Evolutionary conservation across 805 yeast species (phyloP).

Genomic region (Kodamaea neixiangensis): DNA sequence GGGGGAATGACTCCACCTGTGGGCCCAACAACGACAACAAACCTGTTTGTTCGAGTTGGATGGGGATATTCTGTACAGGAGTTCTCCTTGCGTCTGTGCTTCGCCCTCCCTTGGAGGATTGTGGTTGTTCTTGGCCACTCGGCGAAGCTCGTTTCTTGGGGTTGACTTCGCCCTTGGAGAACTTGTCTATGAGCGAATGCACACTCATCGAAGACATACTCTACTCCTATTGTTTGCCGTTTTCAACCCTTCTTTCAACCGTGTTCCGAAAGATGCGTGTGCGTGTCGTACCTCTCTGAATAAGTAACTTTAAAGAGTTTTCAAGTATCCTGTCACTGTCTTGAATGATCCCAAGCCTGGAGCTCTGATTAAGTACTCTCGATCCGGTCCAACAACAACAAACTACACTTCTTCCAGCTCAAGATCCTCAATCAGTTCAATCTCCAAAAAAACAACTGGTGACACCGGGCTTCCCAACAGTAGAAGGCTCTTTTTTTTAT

Average conservation of each 20-base stretch:
- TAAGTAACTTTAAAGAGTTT: too few relatives aligned
- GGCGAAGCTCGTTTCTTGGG: conserved; percentile 10
- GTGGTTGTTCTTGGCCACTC: conserved; percentile 7
- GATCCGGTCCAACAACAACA: neutral
- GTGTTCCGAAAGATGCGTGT: neutral
- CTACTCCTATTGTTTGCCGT: too few relatives aligned
- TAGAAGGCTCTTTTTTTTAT: neutral
- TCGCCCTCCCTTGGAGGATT: neutral
- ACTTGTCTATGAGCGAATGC: conserved; percentile 40
- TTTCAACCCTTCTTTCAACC: too few relatives aligned
- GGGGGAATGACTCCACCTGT: conserved; percentile 52
- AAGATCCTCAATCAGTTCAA: neutral
- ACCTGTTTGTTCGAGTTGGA: conserved; percentile 16
- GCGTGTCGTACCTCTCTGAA: too few relatives aligned
- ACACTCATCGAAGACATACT: conserved; percentile 37
- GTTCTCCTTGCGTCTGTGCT: neutral
- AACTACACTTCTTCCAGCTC: neutral
- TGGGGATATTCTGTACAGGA: neutral
- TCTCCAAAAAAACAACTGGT: neutral
- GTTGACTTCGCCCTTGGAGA: conserved; percentile 12
- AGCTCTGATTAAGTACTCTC: neutral
- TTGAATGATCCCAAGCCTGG: neutral
- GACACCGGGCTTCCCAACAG: neutral
- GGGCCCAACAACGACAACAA: conserved; percentile 52
- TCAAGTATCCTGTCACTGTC: too few relatives aligned